Evolutionary conservation across 2,329 filamentous ascomycete species (phyloP), one percentile per base, ranked within the genome.

Genomic region (Ophiostoma ulmi): DNA sequence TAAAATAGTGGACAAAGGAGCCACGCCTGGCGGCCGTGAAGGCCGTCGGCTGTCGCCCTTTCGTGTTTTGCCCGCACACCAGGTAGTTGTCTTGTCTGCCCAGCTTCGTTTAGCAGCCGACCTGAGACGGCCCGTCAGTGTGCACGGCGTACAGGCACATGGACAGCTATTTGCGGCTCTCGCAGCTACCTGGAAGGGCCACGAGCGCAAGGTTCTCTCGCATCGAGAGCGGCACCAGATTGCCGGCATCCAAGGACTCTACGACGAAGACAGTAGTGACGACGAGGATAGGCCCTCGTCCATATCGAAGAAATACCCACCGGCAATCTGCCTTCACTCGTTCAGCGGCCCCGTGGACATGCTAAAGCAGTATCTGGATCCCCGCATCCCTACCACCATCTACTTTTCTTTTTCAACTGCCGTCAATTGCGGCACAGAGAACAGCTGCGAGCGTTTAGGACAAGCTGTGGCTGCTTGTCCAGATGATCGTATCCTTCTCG

Each of bases 261-360:
- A 67, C n/a, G 65, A 36, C 36, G 36, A 64, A n/a, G 69, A 70
- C 26, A 38, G 52, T 6, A 83, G 86, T 72, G 65, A 68, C 31
- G 66, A 55, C 35, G 77, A 78, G 3, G 79, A 80, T 31, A 78
- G 26, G n/a, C 22, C n/a, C 22, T 2, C 38, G 10, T 39, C 38
- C 6, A 3, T 20, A 3, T 74, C 26, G 75, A 82, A 0, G 88
- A 91, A 0, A 14, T 98, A 90, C 75, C 94, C 95, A 4, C 93
- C 94, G 0, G 84, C 94, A 10, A 90, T 98, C 77, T 99, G 95
- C 77, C 87, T 99, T 72, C 95, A 99, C 79, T 97, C 94, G 0
- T 99, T 93, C 79, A 96, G 91, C 67, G 94, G 93, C 0, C 86
- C 90, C 6, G 83, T 87, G 13, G 89, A 95, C 71, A 85, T 90